Evolutionary conservation across 2,329 filamentous ascomycete species (phyloP).

Genomic region (Hymenoscyphus repandus): DNA sequence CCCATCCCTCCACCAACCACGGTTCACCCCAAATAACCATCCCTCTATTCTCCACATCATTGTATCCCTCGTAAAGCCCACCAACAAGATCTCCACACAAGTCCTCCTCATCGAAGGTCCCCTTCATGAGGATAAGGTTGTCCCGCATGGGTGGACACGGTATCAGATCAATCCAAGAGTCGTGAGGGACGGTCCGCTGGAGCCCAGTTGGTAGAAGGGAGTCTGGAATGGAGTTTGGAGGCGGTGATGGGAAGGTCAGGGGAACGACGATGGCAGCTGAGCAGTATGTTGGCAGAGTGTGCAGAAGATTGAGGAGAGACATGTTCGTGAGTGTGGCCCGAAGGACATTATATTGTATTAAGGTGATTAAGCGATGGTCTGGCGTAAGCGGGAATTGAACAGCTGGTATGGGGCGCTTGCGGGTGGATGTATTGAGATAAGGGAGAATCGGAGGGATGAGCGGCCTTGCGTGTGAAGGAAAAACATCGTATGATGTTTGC

Average conservation of each 20-base stretch:
- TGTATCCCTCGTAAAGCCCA: constrained; percentile 11
- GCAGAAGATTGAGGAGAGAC: constrained; percentile 7
- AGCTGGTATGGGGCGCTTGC: neutral
- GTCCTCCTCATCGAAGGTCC: constrained; percentile 8
- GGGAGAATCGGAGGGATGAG: constrained; percentile 5
- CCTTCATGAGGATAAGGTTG: constrained; percentile 11
- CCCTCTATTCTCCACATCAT: constrained; percentile 10
- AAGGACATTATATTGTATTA: constrained; percentile 15
- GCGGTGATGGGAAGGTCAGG: neutral
- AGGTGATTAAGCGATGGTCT: constrained; percentile 13
- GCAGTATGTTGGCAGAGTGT: constrained; percentile 4
- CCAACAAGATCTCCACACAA: constrained; percentile 9
- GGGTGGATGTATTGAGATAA: neutral
- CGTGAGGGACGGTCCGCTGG: constrained; percentile 9
- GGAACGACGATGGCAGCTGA: constrained; percentile 2
- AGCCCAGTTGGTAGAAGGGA: constrained; percentile 11
- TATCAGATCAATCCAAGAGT: constrained; percentile 13
- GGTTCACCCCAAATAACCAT: constrained; percentile 39
- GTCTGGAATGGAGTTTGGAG: constrained; percentile 4
- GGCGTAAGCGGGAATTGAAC: constrained; percentile 8
- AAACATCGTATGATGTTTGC: neutral
- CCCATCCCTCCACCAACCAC: constrained; percentile 40
- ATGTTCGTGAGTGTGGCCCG: constrained; percentile 16
- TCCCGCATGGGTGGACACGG: constrained; percentile 11
- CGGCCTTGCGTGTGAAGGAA: neutral